Evolutionary conservation across 306 rosid genomes (phyloP).

Genomic region (Pyrus communis): DNA sequence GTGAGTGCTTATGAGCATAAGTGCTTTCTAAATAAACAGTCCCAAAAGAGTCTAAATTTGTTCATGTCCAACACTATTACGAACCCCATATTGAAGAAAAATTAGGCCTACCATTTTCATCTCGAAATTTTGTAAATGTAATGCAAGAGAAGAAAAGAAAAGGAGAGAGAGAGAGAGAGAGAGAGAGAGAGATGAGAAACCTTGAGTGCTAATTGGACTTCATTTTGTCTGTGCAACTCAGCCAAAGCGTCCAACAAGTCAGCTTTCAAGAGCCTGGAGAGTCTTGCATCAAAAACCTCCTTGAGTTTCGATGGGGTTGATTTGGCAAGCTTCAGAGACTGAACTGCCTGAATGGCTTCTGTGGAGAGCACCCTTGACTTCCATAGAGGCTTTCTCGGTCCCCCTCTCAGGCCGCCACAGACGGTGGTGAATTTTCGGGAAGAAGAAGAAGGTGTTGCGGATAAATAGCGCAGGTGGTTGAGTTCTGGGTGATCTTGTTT

Average conservation of each 20-base stretch:
- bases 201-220: constrained; percentile 42
- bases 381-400: constrained; percentile 31
- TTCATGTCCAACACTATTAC: background rate
- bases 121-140: background rate
- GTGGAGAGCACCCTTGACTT: constrained; percentile 39
- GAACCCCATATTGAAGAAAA: background rate
- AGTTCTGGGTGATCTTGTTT: background rate
- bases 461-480: background rate
- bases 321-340: constrained; percentile 59
- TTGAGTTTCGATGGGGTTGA: constrained; percentile 25
- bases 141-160: background rate
- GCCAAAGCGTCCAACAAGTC: constrained; percentile 46
- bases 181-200: constrained; percentile 3
- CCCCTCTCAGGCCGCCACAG: constrained; percentile 49
- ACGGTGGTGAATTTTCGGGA: background rate
- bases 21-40: no score
- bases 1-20: no score
- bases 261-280: constrained; percentile 48
- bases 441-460: background rate
- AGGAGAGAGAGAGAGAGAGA: no score
- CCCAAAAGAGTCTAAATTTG: background rate
- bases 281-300: constrained; percentile 30
- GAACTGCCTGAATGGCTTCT: constrained; percentile 67
- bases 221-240: constrained; percentile 50
- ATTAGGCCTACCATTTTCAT: background rate